Evolutionary conservation across 768 basidiomycete genomes (phyloP), one percentile per base, ranked within the genome.

Genomic region (Chiua virens): DNA sequence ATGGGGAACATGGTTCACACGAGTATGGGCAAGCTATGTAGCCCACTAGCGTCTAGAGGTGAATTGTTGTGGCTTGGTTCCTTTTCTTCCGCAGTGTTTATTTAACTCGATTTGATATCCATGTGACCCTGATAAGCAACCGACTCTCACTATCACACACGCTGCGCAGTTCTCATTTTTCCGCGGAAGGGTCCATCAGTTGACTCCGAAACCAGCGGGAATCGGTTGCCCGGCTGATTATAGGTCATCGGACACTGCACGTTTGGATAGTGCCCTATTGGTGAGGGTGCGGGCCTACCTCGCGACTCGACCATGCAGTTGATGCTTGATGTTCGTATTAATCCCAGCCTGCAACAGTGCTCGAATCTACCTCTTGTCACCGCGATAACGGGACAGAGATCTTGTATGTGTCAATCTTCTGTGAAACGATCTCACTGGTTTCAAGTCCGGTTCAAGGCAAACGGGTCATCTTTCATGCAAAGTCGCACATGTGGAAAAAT

Each of bases 21-120:
- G 67, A 65, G 47, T 69, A 63, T 40, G 67, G 69, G 58, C 69
- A 67, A 47, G 67, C 69, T 53, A 52, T 69, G 63, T 69, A 69
- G 52, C 45, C 25, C 48, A n/a, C 37, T 45, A 50, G 57, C 23
- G 28, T 38, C 39, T 50, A 50, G 54, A 56, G 51, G 54, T 45
- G 48, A 47, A 52, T n/a, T 56, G 23, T 58, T 52, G 42, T 53
- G 50, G 50, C 37, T 56, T 50, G 50, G 32, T 61, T 53, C 34
- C 40, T 51, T 48, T 52, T 53, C 39, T 48, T 35, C 35, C 20
- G 32, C 45, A 53, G 49, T 70, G 60, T 68, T 64, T 57, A 54
- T 62, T 60, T 48, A 58, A 64, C 52, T 62, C 45, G 57, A 55
- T 50, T 64, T 66, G 64, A 52, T 42, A 42, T 51, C 17, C 41